These are phyloP conservation scores for Porcisia deanei DNA, from an alignment of 208 protist species.

Conservation along the genomic window DNA sequence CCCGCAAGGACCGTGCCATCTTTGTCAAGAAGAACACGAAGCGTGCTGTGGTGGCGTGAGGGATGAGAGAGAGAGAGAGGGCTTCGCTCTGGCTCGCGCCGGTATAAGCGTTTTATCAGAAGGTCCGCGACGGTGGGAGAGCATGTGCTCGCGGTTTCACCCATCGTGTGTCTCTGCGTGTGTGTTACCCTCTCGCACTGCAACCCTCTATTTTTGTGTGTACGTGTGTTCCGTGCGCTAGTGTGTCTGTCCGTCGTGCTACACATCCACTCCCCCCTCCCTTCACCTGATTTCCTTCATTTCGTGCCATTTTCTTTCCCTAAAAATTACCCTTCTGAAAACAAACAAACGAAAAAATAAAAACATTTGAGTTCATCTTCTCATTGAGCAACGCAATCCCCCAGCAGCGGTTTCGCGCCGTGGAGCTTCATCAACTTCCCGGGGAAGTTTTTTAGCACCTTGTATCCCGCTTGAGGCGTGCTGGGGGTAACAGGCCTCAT, in stretches of 20 bases:
- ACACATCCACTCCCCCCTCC: neutral
- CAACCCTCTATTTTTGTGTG: neutral
- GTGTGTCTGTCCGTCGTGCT: neutral
- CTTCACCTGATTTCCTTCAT: neutral
- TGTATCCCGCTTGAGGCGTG: neutral
- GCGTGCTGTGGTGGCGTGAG: constrained; percentile 78
- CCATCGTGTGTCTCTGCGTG: neutral
- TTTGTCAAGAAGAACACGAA: constrained; percentile 87
- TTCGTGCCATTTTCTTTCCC: neutral
- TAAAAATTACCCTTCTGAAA: neutral
- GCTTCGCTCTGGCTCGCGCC: neutral
- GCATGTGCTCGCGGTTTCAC: neutral
- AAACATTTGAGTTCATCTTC: too few relatives aligned
- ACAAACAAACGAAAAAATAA: neutral
- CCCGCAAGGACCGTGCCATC: constrained; percentile 81
- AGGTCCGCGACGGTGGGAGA: neutral
- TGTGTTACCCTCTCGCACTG: neutral
- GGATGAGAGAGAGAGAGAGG: neutral
- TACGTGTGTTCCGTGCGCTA: neutral
- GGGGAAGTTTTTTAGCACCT: too few relatives aligned
- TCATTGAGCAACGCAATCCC: neutral
- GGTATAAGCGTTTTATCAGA: neutral
- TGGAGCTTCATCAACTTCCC: neutral
- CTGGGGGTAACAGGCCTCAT: neutral
- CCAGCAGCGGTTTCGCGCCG: too few relatives aligned